A percentile compares a stretch with the other conserved stretches of the same genome.
Evolutionary conservation across 345 rosid species (phyloP).

Genomic region (Corchorus capsularis): DNA sequence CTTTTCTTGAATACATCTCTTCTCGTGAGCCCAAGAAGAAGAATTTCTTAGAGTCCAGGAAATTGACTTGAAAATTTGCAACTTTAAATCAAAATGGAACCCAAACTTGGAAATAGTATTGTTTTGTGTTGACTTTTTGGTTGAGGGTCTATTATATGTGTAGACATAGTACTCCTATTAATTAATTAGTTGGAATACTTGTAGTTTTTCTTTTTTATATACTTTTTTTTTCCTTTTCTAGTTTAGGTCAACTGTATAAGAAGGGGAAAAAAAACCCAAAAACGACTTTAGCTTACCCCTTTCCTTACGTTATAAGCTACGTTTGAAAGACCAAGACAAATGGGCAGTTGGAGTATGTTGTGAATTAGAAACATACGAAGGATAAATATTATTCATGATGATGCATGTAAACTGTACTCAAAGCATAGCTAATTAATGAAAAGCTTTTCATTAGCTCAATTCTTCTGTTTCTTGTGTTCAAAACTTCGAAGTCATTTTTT

Average conservation of each 20-base stretch:
- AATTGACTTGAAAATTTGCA: slow-evolving; percentile 23
- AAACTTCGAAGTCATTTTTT: too few species aligned
- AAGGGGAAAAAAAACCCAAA: background rate
- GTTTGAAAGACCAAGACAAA: background rate
- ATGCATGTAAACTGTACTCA: background rate
- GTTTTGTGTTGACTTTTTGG: background rate
- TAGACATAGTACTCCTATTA: background rate
- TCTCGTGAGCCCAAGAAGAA: slow-evolving; percentile 76
- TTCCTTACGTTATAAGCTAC: slow-evolving; percentile 7
- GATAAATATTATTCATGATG: too few species aligned
- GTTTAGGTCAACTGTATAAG: background rate
- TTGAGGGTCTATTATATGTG: background rate
- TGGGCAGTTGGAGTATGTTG: background rate
- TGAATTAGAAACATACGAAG: too few species aligned
- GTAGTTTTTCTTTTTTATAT: background rate
- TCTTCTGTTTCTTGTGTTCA: background rate
- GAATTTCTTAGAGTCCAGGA: slow-evolving; percentile 76
- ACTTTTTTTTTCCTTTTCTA: background rate
- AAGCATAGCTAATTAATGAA: background rate
- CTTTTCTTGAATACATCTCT: slow-evolving; percentile 65
- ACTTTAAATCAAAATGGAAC: background rate
- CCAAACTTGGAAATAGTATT: background rate
- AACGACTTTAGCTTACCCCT: background rate
- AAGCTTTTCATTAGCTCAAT: background rate
- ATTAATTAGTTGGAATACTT: background rate